Percentiles rank a stretch among this genome's conserved stretches.
Evolutionary conservation across 768 basidiomycete genomes (phyloP).

Genomic region (Atractiella rhizophila): DNA sequence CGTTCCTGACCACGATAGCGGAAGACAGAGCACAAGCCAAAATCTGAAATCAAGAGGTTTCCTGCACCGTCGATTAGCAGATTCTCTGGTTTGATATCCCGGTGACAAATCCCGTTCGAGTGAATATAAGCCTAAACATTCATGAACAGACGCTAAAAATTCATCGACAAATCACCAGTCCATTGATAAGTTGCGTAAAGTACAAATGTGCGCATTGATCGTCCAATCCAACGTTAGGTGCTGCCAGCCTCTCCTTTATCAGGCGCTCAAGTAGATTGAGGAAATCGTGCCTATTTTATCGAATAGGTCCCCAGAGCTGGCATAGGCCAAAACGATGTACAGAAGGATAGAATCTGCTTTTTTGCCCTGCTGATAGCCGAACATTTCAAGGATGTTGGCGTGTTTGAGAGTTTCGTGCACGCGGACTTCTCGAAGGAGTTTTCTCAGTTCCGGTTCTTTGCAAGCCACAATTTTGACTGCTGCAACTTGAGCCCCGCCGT

Average conservation of each 20-base stretch:
- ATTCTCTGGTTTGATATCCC: slow-evolving; percentile 94
- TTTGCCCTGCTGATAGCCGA: slow-evolving; percentile 25
- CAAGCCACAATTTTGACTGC: slow-evolving; percentile 65
- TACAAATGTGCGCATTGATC: slow-evolving; percentile 74
- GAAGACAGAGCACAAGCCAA: slow-evolving; percentile 76
- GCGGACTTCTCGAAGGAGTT: slow-evolving; percentile 70
- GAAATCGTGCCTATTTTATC: slow-evolving; percentile 75
- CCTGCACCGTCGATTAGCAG: slow-evolving; percentile 48
- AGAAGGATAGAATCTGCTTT: slow-evolving; percentile 18
- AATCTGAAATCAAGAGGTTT: slow-evolving; percentile 75
- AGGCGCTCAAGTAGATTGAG: not conserved
- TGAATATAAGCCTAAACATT: slow-evolving; percentile 31
- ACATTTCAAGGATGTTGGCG: slow-evolving; percentile 52
- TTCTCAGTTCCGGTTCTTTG: slow-evolving; percentile 46
- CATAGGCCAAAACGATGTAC: slow-evolving; percentile 70
- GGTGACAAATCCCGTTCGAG: slow-evolving; percentile 68
- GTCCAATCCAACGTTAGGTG: slow-evolving; percentile 63
- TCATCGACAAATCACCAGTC: slow-evolving; percentile 35
- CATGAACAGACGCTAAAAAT: not conserved
- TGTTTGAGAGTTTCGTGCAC: slow-evolving; percentile 63
- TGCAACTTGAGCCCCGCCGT: slow-evolving; percentile 28
- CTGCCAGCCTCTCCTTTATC: slow-evolving; percentile 24
- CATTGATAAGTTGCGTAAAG: slow-evolving; percentile 58
- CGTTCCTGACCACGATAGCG: slow-evolving; percentile 64
- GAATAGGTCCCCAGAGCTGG: slow-evolving; percentile 81